Base-by-base conservation (phyloP, 345 rosid genomes). In the Rhodamnia argentea region DNA sequence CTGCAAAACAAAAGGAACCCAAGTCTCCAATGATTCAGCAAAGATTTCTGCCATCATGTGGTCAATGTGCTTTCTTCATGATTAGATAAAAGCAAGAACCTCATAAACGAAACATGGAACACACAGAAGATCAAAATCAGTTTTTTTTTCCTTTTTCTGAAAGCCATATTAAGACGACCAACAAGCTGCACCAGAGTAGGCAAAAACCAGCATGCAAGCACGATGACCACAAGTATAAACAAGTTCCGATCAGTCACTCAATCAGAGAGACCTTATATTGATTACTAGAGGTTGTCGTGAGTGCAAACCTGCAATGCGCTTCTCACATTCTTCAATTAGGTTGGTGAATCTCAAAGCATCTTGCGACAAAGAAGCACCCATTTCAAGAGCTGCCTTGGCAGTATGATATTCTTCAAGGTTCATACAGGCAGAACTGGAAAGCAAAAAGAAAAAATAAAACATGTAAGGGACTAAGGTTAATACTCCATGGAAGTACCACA, bases 331-430 rank as follows among this genome's bases (percentile, higher is more conserved):
- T 84, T 92, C 89, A 78, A 94, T 90, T 91, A 92, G 87, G 86
- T 88, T 90, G 86, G 86, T n/a, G 82, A 94, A 94, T 64, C 93
- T 93, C 1, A 89, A 23, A 6, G 91, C 92, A 83, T 85, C 85
- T 7, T 92, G 93, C 15, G 91, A 92, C 75, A 92, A 76, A 24
- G 94, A 82, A 52, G 90, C 91, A 2, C 96, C 98, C 56, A 53
- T 89, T 88, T 92, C 97, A 47, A 96, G 89, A 7, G 95, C 93
- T 83, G 90, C 90, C 90, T 94, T 96, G 40, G 98, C 98, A 62
- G 93, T 91, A 55, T 87, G 83, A 89, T 90, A 94, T 55, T 96
- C 96, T 86, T 92, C 93, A 56, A 94, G 94, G 92, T 93, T 94
- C 87, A 94, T 88, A 84, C 94, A 93, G 55, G 98, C 96, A 92